Conservation (phyloP, 1,139 yeast genomes). For the Petasospora fabianii region DNA sequence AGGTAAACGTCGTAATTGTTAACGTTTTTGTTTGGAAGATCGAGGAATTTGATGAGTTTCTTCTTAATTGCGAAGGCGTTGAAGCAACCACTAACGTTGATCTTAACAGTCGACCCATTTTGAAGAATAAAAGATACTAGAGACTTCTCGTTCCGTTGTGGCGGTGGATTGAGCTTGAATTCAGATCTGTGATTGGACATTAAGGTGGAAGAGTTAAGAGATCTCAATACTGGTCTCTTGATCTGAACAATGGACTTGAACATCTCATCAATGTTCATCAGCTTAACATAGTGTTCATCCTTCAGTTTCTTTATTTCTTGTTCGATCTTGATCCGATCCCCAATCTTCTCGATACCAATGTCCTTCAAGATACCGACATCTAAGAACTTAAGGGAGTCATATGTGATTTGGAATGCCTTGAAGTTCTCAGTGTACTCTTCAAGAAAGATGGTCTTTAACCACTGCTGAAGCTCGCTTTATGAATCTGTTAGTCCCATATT, state of each 20-base stretch:
- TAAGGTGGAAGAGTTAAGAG: constrained; percentile 24
- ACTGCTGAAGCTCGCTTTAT: constrained; percentile 9
- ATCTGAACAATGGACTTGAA: constrained; percentile 30
- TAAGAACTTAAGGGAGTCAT: constrained; percentile 36
- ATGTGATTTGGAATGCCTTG: constrained; percentile 42
- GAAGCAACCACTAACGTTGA: constrained; percentile 76
- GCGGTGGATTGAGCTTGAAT: constrained; percentile 27
- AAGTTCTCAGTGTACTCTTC: constrained; percentile 15
- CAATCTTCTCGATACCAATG: constrained; percentile 71
- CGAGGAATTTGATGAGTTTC: constrained; percentile 61
- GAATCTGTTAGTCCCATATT: neutral
- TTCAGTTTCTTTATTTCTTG: constrained; percentile 47
- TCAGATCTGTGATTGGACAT: constrained; percentile 19
- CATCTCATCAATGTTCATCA: constrained; percentile 36
- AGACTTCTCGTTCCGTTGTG: constrained; percentile 27
- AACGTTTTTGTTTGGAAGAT: constrained; percentile 41
- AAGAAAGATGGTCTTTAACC: constrained; percentile 15
- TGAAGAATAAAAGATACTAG: constrained; percentile 54
- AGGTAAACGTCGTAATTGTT: constrained; percentile 50
- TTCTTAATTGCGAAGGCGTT: constrained; percentile 77
- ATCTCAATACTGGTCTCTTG: constrained; percentile 8
- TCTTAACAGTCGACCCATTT: constrained; percentile 70
- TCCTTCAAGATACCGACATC: constrained; percentile 70
- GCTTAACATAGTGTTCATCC: constrained; percentile 19
- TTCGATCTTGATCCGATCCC: constrained; percentile 72